Conservation (phyloP, 345 rosid species). For the Kernera saxatilis region DNA sequence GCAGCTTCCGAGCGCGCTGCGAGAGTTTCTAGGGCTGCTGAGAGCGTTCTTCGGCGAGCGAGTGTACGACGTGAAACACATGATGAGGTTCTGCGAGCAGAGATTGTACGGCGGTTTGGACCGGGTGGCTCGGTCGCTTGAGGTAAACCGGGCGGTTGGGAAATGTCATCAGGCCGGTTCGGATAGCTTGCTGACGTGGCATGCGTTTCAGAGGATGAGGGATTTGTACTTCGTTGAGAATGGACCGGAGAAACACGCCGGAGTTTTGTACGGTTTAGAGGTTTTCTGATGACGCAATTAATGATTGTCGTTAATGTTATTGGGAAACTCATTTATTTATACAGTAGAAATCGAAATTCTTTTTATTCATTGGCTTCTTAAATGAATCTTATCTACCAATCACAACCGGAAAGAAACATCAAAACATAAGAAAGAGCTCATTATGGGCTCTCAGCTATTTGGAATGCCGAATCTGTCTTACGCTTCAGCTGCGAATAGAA, state of each 20-base stretch:
- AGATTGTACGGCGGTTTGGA: constrained; percentile 72
- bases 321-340: neutral
- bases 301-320: neutral
- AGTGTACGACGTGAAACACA: constrained; percentile 81
- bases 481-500: too few species aligned
- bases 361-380: too few species aligned
- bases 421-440: too few species aligned
- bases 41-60: constrained; percentile 57
- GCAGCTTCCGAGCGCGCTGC: constrained; percentile 42
- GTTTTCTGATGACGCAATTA: constrained; percentile 27
- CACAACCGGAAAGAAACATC: too few species aligned
- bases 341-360: neutral
- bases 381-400: too few species aligned
- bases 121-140: constrained; percentile 58
- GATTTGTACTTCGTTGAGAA: constrained; percentile 55
- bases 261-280: constrained; percentile 81
- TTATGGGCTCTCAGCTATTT: too few species aligned
- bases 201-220: constrained; percentile 73
- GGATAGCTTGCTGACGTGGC: constrained; percentile 89
- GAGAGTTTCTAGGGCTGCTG: constrained; percentile 43
- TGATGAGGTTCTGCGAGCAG: constrained; percentile 67
- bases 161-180: constrained; percentile 97
- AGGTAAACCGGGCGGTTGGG: constrained; percentile 66
- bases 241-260: constrained; percentile 70
- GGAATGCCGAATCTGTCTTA: too few species aligned